Evolutionary conservation across 2,329 filamentous ascomycete species (phyloP).

Genomic region (Chaetothyriales sp.): DNA sequence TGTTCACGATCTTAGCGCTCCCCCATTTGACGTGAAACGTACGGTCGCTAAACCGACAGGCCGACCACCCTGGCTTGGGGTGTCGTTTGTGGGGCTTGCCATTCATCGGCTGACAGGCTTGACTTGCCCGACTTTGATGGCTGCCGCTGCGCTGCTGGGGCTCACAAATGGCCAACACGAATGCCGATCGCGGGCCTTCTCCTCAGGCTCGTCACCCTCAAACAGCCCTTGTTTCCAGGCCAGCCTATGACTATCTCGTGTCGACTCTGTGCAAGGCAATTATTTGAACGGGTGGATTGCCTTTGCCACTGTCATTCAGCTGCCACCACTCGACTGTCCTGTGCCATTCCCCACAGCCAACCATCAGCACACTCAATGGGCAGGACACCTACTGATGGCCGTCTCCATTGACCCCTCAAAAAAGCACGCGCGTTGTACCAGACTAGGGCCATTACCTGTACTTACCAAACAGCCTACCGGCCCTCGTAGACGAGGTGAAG

Average conservation of each 20-base stretch:
- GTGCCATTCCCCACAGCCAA: background rate
- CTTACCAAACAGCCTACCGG: too few relatives aligned
- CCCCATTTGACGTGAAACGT: constrained; percentile 15
- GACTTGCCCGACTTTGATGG: background rate
- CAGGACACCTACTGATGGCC: background rate
- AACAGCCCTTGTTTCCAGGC: background rate
- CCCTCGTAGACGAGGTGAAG: background rate
- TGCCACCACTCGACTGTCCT: background rate
- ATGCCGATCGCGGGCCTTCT: constrained; percentile 2
- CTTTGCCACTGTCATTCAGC: background rate
- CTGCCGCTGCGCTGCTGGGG: background rate
- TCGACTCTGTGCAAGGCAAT: background rate
- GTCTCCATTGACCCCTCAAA: background rate
- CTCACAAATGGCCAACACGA: background rate
- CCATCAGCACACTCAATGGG: background rate
- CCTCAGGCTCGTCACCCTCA: background rate
- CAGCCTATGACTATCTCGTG: background rate
- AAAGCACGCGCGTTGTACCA: background rate
- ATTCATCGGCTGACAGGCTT: background rate
- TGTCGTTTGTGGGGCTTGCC: background rate
- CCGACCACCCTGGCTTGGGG: constrained; percentile 1
- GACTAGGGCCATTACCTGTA: background rate
- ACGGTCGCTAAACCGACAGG: constrained; percentile 6
- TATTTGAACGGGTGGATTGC: background rate
- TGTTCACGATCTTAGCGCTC: constrained; percentile 11